Evolutionary conservation across 495 filamentous ascomycete species (phyloP).

Genomic region (Aspergillus nidulans): DNA sequence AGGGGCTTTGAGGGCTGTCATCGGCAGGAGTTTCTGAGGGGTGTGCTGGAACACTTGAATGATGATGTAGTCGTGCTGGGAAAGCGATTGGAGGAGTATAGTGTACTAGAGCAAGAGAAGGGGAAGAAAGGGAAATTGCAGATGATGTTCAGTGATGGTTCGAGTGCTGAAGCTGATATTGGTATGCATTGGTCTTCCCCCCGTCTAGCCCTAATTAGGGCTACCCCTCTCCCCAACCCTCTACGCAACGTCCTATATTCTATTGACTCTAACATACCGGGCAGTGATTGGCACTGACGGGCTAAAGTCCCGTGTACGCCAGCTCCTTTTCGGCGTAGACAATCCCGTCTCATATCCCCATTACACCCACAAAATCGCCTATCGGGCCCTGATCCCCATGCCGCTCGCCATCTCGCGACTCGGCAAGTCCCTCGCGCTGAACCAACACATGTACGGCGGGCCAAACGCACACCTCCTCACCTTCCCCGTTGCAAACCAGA

Average conservation of each 20-base stretch:
- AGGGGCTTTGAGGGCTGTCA: constrained; percentile 44
- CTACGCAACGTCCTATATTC: too few relatives aligned
- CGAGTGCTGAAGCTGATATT: constrained; percentile 45
- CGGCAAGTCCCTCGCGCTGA: constrained; percentile 35
- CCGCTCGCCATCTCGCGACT: constrained; percentile 32
- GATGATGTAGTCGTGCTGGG: constrained; percentile 35
- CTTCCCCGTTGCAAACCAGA: constrained; percentile 38
- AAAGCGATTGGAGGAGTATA: constrained; percentile 30
- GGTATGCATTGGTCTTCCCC: constrained; percentile 24
- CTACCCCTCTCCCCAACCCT: background rate
- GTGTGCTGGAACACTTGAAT: constrained; percentile 50
- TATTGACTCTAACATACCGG: background rate
- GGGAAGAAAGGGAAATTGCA: constrained; percentile 27
- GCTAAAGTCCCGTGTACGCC: constrained; percentile 49
- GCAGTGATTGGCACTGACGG: constrained; percentile 53
- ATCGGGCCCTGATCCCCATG: constrained; percentile 52
- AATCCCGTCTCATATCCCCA: constrained; percentile 37
- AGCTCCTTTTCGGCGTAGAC: constrained; percentile 37
- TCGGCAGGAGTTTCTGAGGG: constrained; percentile 54
- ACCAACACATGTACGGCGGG: constrained; percentile 41
- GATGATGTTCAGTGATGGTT: constrained; percentile 54
- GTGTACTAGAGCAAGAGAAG: background rate
- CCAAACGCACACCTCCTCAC: constrained; percentile 40
- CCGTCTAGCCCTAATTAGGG: background rate
- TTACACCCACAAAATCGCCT: constrained; percentile 51